Conservation (phyloP, 352 stramenopile genomes). For the Pythium graminicola region DNA sequence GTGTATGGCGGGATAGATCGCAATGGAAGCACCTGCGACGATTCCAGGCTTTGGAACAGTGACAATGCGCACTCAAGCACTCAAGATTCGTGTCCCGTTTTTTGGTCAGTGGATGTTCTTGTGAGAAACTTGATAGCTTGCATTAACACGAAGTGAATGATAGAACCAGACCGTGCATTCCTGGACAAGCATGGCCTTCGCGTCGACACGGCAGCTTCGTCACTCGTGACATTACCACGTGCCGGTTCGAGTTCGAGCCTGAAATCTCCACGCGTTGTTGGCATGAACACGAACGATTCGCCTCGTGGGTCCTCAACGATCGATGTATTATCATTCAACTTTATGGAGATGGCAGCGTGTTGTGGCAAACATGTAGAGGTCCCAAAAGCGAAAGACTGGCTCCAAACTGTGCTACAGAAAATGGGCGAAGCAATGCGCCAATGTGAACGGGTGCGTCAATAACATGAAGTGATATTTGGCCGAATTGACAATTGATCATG, state of each 20-base stretch:
- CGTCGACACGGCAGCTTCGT: constrained; percentile 14
- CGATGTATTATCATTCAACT: constrained; percentile 42
- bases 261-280: background rate
- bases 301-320: background rate
- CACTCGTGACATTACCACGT: background rate
- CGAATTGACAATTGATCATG: too few relatives aligned
- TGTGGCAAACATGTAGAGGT: constrained; percentile 41
- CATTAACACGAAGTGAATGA: background rate
- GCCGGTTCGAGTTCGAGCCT: background rate
- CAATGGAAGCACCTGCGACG: constrained; percentile 56
- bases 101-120: constrained; percentile 42
- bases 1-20: constrained; percentile 31
- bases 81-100: constrained; percentile 50
- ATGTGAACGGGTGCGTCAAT: constrained; percentile 31
- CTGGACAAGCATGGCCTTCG: constrained; percentile 45
- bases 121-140: background rate
- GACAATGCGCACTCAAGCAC: constrained; percentile 36
- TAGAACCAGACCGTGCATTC: constrained; percentile 54
- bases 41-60: constrained; percentile 68
- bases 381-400: constrained; percentile 51
- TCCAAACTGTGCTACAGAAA: constrained; percentile 45
- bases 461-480: background rate
- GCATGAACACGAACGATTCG: background rate
- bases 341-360: constrained; percentile 62
- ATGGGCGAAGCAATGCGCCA: constrained; percentile 54